Conservation (phyloP, 108 stramenopile species). For the Schizochytrium sp. region DNA sequence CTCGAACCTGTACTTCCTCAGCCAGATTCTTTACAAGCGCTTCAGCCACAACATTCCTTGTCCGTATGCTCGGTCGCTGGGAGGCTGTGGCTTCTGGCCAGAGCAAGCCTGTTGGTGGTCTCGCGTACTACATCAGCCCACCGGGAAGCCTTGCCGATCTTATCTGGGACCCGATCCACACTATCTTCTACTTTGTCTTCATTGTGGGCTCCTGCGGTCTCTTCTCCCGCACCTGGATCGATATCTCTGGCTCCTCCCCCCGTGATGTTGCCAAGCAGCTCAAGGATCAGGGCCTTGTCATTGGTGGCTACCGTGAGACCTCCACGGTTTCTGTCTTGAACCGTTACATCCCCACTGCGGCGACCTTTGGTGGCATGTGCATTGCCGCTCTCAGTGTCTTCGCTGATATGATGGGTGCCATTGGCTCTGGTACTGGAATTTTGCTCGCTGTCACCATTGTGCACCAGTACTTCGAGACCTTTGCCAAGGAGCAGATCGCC, state of each 20-base stretch:
- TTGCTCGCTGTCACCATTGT: slow-evolving; percentile 98
- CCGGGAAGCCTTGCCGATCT: slow-evolving; percentile 91
- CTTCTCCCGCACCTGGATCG: slow-evolving; percentile 99
- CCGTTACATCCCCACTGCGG: slow-evolving; percentile 98
- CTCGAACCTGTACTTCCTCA: slow-evolving; percentile 97
- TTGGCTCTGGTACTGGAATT: slow-evolving; percentile 98
- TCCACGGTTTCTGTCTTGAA: slow-evolving; percentile 88
- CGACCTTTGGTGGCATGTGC: slow-evolving; percentile 99
- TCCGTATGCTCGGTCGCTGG: slow-evolving; percentile 98
- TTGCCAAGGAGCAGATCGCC: slow-evolving; percentile 84
- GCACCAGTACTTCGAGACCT: slow-evolving; percentile 95
- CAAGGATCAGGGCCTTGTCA: slow-evolving; percentile 86
- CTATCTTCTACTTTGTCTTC: slow-evolving; percentile 96
- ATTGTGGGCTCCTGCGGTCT: slow-evolving; percentile 96
- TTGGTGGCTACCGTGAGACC: slow-evolving; percentile 85
- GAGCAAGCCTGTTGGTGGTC: slow-evolving; percentile 95
- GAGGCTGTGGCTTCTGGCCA: slow-evolving; percentile 86
- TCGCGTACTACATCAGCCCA: slow-evolving; percentile 99
- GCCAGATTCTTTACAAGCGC: slow-evolving; percentile 97
- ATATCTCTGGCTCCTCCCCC: slow-evolving; percentile 94
- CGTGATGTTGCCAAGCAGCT: slow-evolving; percentile 99
- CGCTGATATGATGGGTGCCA: slow-evolving; percentile 98
- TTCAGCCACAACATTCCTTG: slow-evolving; percentile 94
- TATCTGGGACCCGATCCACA: slow-evolving; percentile 97
- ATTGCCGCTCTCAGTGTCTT: slow-evolving; percentile 96